Base-by-base conservation (phyloP, 441 rosid genomes). In the Adansonia rubrostipa region DNA sequence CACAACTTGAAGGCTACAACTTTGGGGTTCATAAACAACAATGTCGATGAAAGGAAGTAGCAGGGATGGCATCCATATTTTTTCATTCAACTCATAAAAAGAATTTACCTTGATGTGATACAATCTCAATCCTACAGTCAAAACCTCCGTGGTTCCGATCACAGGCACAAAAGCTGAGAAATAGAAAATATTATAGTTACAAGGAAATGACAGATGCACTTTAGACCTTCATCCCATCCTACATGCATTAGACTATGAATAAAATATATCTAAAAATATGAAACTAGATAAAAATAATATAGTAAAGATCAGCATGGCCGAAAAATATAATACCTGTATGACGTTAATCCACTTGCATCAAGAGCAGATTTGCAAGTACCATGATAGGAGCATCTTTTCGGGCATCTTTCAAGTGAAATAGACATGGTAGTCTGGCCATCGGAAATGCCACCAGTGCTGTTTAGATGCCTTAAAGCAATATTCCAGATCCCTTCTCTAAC, bases 121-220 rank as follows among this genome's bases (percentile, higher is more conserved):
- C 94, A 75, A 96, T 82, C 85, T 93, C 96, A 44, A 90, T 72
- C 82, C 98, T 86, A 78, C 98, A 96, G 85, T 96, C 99, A 88
- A 96, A 93, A 62, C 98, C 99, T 80, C 99, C 99, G 76, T 96
- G 99, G 60, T 87, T 88, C 75, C 96, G 89, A 82, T 94, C 97
- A 79, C 99, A 96, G 74, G 95, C 81, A 77, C 97, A 96, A 85
- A 85, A 94, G 87, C 99, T 96, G 92, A 81, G 77, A 82, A 81
- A 80, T 73, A 81, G 60, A 73, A 75, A 79, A 80, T 14, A 4
- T 33, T 14, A 73, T 6, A 69, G 40, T 72, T 58, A 62, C 36
- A 72, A 70, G 56, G 40, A 36, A 69, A 48, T 44, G 78, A 77
- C 8, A 47, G 71, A 57, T 75, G 71, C 73, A 54, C 13, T 40